These are phyloP conservation scores for Aureobasidium uvarum DNA, from an alignment of 2,329 filamentous ascomycete species.

Conservation along the genomic window DNA sequence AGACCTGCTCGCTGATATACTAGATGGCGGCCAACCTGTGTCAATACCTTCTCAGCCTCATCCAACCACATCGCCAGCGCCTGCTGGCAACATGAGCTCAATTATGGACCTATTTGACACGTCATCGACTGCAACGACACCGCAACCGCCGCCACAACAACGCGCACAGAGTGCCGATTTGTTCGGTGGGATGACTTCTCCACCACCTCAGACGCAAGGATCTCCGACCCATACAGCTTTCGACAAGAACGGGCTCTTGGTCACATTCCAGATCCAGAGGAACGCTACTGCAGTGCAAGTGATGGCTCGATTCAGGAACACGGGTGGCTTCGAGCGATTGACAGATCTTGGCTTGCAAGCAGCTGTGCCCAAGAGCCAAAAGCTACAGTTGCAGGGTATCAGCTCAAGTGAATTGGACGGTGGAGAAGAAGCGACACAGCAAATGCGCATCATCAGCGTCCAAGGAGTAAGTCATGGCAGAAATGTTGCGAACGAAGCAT, in stretches of 20 bases:
- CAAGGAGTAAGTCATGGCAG: conserved; percentile 73
- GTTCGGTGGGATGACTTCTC: conserved; percentile 49
- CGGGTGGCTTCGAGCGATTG: conserved; percentile 62
- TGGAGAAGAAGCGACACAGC: conserved; percentile 81
- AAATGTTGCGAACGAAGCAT: not conserved
- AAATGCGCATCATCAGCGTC: conserved; percentile 81
- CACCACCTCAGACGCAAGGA: conserved; percentile 45
- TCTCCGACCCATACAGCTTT: conserved; percentile 66
- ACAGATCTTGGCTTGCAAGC: conserved; percentile 82
- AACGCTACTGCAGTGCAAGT: conserved; percentile 79
- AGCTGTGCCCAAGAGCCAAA: conserved; percentile 94
- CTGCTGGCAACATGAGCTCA: conserved; percentile 47
- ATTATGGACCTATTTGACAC: conserved; percentile 89
- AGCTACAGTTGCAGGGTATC: conserved; percentile 86
- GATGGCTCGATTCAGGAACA: conserved; percentile 79
- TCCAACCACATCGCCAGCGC: conserved; percentile 36
- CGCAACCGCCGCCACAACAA: conserved; percentile 44
- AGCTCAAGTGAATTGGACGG: conserved; percentile 73
- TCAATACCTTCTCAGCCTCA: conserved; percentile 46
- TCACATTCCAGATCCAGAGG: conserved; percentile 81
- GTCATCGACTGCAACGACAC: conserved; percentile 43
- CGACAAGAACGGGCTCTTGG: conserved; percentile 76
- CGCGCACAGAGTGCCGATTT: conserved; percentile 43
- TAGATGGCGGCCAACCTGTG: conserved; percentile 64
- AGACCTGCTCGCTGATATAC: conserved; percentile 86